Evolutionary conservation across 192 early-diverging fungal species (phyloP).

Genomic region (Podila minutissima): DNA sequence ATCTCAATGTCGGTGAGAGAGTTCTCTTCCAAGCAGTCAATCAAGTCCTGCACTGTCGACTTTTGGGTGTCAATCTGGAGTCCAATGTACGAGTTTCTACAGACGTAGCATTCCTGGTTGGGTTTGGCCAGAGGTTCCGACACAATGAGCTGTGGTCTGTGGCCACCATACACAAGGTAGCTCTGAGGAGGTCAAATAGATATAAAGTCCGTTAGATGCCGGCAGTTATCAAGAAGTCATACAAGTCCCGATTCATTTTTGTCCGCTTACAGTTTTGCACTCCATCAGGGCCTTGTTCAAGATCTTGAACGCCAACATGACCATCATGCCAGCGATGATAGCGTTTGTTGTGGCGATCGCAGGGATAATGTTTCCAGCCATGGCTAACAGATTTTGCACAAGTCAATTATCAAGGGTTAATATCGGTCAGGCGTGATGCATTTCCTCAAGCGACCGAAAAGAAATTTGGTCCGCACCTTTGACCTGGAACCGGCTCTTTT

Average conservation of each 20-base stretch:
- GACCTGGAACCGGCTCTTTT: conserved; percentile 83
- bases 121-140: conserved; percentile 73
- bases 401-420: not conserved
- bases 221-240: too few species aligned
- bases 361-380: conserved; percentile 99
- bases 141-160: conserved; percentile 67
- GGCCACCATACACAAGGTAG: conserved; percentile 69
- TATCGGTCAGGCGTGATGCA: conserved; percentile 24
- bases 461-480: conserved; percentile 70
- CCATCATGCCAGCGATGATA: conserved; percentile 93
- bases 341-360: conserved; percentile 99
- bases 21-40: conserved; percentile 59
- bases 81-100: conserved; percentile 69
- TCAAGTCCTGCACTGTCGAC: conserved; percentile 74
- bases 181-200: conserved; percentile 32
- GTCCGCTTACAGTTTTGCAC: conserved; percentile 62
- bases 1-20: conserved; percentile 77
- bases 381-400: conserved; percentile 63
- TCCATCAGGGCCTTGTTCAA: conserved; percentile 59
- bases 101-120: conserved; percentile 82
- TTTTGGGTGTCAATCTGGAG: conserved; percentile 66
- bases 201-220: not conserved
- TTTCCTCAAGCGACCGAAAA: too few species aligned
- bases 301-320: conserved; percentile 86
- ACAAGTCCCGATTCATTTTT: too few species aligned